Conservation (phyloP, 164 flowering plant species). For the Aristolochia californica region DNA sequence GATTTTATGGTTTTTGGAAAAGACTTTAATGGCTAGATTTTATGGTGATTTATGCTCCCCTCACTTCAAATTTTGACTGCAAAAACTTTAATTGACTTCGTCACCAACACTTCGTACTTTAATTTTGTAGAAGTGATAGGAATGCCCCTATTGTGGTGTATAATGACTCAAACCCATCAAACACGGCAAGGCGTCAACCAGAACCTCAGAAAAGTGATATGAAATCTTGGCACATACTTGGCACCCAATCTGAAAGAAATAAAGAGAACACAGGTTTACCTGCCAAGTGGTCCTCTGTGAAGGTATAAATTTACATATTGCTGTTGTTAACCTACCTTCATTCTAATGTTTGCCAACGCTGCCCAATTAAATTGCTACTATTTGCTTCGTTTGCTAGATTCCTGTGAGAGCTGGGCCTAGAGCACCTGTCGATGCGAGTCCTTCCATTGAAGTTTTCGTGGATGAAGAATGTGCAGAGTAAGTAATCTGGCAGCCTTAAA, state of each 20-base stretch:
- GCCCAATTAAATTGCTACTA: background rate
- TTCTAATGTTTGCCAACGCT: background rate
- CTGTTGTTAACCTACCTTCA: background rate
- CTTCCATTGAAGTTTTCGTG: conserved; percentile 67
- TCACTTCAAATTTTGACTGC: too few relatives aligned
- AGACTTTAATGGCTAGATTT: too few relatives aligned
- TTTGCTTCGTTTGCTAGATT: conserved; percentile 30
- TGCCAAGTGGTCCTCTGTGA: conserved; percentile 72
- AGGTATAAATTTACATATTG: conserved; percentile 26
- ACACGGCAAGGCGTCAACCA: conserved; percentile 27
- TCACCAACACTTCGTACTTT: too few relatives aligned
- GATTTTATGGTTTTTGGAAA: too few relatives aligned
- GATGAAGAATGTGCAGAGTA: conserved; percentile 78
- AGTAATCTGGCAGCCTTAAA: conserved; percentile 12
- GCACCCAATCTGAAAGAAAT: conserved; percentile 63
- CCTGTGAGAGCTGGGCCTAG: conserved; percentile 41
- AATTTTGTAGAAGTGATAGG: background rate
- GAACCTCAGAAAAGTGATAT: conserved; percentile 26
- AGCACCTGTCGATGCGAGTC: conserved; percentile 27
- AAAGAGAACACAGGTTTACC: conserved; percentile 75
- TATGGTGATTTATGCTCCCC: too few relatives aligned
- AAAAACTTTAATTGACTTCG: too few relatives aligned
- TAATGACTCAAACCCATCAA: conserved; percentile 31
- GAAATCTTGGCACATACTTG: conserved; percentile 53
- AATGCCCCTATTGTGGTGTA: conserved; percentile 35